A percentile compares a stretch with the other conserved stretches of the same genome.
These are phyloP conservation scores for Talaromyces atroroseus DNA, from an alignment of 2,329 filamentous ascomycete species.

Conservation along the genomic window DNA sequence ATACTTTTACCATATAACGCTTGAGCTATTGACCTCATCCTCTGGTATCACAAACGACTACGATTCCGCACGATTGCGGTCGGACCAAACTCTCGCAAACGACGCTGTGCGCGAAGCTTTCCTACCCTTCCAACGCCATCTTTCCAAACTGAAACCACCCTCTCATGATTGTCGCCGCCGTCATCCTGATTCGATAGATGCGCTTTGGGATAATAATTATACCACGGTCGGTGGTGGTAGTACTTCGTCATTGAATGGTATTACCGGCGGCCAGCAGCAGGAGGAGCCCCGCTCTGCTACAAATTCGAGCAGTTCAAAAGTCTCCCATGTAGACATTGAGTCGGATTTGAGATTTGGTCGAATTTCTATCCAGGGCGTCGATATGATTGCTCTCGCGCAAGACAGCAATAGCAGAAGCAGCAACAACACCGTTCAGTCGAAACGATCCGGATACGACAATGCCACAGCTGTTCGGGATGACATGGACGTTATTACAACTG, in stretches of 20 bases:
- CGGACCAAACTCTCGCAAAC: constrained; percentile 24
- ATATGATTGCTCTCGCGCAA: constrained; percentile 51
- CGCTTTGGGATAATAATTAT: not conserved
- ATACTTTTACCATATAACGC: constrained; percentile 59
- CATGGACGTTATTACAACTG: constrained; percentile 41
- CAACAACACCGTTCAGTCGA: constrained; percentile 18
- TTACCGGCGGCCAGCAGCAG: not conserved
- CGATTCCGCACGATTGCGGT: not conserved
- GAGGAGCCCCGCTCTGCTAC: not conserved
- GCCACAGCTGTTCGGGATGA: constrained; percentile 28
- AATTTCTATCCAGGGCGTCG: constrained; percentile 75
- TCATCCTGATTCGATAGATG: constrained; percentile 12
- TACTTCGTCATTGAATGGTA: not conserved
- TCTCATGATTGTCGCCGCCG: not conserved
- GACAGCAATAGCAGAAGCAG: constrained; percentile 6
- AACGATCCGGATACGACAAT: constrained; percentile 18
- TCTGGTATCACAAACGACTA: not conserved
- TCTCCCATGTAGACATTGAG: constrained; percentile 12
- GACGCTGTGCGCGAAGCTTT: constrained; percentile 34
- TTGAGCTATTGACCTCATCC: constrained; percentile 51
- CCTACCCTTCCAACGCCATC: constrained; percentile 29
- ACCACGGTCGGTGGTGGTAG: not conserved
- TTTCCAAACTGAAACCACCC: not conserved
- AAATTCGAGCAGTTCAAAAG: not conserved
- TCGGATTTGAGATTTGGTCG: constrained; percentile 75